A percentile compares a stretch with the other conserved stretches of the same genome.
Conservation (phyloP, 176 grass and related monocot species). For the Oryza punctata region DNA sequence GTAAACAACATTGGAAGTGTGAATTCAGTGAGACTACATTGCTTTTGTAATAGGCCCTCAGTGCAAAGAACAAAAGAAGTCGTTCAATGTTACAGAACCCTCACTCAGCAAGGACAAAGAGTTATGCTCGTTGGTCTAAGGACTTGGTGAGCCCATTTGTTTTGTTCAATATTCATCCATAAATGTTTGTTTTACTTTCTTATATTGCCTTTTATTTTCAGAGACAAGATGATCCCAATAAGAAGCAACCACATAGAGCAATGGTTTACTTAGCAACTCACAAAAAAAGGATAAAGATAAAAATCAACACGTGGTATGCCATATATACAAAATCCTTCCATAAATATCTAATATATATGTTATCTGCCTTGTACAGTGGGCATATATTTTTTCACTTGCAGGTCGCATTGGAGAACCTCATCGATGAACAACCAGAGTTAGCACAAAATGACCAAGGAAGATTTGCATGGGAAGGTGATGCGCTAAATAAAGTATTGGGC, state of each 20-base stretch:
- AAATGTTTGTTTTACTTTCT: background rate
- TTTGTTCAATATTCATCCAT: background rate
- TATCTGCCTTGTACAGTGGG: background rate
- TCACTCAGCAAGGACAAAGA: constrained; percentile 31
- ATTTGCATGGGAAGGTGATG: constrained; percentile 39
- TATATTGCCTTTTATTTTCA: background rate
- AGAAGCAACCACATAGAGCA: background rate
- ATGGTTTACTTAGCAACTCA: background rate
- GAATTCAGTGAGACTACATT: background rate
- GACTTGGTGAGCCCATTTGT: constrained; percentile 16
- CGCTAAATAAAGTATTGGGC: constrained; percentile 11
- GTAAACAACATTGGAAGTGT: background rate
- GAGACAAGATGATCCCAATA: background rate
- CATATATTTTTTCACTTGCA: background rate
- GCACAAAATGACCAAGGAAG: background rate
- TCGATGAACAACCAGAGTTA: background rate
- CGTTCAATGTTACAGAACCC: background rate
- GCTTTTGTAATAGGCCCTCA: background rate
- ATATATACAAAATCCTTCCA: background rate
- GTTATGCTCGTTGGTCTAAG: constrained; percentile 26
- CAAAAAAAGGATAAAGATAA: background rate
- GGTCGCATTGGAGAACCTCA: background rate
- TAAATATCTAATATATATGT: background rate
- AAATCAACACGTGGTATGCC: background rate
- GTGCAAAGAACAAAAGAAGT: constrained; percentile 27